Conservation (phyloP, 768 basidiomycete genomes). For the Suillus paluster region DNA sequence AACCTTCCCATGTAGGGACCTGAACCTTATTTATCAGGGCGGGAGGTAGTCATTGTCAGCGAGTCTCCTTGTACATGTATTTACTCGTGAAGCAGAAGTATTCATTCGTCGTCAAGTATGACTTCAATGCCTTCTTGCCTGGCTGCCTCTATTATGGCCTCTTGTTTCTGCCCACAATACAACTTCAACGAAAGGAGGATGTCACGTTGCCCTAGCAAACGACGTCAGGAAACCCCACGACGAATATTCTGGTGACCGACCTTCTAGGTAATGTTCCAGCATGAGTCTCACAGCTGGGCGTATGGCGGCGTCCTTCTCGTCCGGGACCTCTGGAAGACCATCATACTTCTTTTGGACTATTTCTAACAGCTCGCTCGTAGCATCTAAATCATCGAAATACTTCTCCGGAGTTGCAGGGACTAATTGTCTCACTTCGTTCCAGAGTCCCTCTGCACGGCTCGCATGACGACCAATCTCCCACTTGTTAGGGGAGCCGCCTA, state of each 20-base stretch:
- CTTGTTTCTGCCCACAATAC: slow-evolving; percentile 53
- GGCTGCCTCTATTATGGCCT: slow-evolving; percentile 51
- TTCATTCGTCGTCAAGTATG: slow-evolving; percentile 44
- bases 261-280: slow-evolving; percentile 71
- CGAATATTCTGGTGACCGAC: slow-evolving; percentile 36
- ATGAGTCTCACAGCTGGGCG: slow-evolving; percentile 66
- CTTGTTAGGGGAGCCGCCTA: slow-evolving; percentile 56
- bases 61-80: background rate
- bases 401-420: slow-evolving; percentile 32
- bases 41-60: no score
- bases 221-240: background rate
- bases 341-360: slow-evolving; percentile 63
- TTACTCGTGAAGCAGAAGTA: background rate
- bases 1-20: no score
- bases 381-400: slow-evolving; percentile 67
- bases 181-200: slow-evolving; percentile 58
- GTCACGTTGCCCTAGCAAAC: slow-evolving; percentile 56
- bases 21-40: no score
- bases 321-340: slow-evolving; percentile 47
- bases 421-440: slow-evolving; percentile 53
- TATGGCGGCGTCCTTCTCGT: slow-evolving; percentile 29
- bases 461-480: slow-evolving; percentile 71
- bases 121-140: slow-evolving; percentile 57
- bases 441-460: slow-evolving; percentile 58
- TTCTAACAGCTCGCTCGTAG: slow-evolving; percentile 57